phyloP scores from a whole-genome alignment of 495 filamentous ascomycete genomes.

The Hypomontagnella submonticulosa region DNA sequence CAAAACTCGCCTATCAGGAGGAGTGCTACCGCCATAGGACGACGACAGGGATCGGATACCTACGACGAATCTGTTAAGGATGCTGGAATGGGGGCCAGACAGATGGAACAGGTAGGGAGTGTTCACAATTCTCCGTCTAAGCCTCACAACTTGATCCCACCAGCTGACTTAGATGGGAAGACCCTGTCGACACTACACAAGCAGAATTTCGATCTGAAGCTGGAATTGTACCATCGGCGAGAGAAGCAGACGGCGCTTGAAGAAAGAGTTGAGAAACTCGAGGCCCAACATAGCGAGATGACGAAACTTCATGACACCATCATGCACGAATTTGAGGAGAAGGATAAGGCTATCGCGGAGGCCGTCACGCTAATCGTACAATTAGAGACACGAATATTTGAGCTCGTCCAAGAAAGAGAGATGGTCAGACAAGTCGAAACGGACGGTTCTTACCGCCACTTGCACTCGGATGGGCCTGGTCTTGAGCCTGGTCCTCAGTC shows the following conservation, averaged over 20 bases:
- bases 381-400: constrained; percentile 74
- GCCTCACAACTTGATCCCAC: constrained; percentile 1
- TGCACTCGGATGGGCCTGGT: constrained; percentile 13
- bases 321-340: constrained; percentile 71
- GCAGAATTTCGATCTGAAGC: constrained; percentile 89
- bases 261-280: constrained; percentile 69
- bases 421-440: constrained; percentile 54
- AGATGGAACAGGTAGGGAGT: constrained; percentile 55
- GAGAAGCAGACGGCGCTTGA: constrained; percentile 66
- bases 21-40: constrained; percentile 44
- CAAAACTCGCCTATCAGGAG: constrained; percentile 49
- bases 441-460: constrained; percentile 45
- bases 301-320: constrained; percentile 56
- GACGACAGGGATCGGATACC: constrained; percentile 49
- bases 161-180: constrained; percentile 32
- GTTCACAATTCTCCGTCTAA: constrained; percentile 11
- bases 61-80: constrained; percentile 51
- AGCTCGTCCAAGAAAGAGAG: constrained; percentile 58
- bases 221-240: constrained; percentile 82
- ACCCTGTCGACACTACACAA: constrained; percentile 74
- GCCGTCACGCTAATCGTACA: constrained; percentile 82
- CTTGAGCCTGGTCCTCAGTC: constrained; percentile 20
- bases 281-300: constrained; percentile 61
- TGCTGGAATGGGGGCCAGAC: constrained; percentile 59
- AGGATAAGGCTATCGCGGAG: constrained; percentile 82